These are phyloP conservation scores for Blastomyces gilchristii DNA, from an alignment of 2,329 filamentous ascomycete species.

Conservation along the genomic window DNA sequence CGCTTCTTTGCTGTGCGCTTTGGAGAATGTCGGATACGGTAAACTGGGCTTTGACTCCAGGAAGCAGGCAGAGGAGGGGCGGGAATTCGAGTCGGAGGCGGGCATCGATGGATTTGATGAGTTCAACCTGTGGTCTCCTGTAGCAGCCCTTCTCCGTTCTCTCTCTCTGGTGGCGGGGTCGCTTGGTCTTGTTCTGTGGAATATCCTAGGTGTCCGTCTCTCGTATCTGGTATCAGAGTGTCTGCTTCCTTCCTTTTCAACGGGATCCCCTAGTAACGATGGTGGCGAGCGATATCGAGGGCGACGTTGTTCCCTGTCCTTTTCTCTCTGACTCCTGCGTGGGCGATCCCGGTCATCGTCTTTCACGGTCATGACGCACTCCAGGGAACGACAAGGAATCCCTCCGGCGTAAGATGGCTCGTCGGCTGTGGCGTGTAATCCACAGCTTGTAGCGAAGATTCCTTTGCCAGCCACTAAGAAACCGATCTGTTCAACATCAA, in stretches of 20 bases:
- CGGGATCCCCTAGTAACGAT: constrained; percentile 13
- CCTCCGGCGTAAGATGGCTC: neutral
- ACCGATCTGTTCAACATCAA: neutral
- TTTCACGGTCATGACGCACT: constrained; percentile 28
- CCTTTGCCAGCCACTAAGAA: neutral
- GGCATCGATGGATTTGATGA: constrained; percentile 13
- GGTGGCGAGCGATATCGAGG: constrained; percentile 20
- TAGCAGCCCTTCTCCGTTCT: constrained; percentile 24
- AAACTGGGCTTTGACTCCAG: constrained; percentile 42
- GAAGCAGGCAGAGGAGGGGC: constrained; percentile 23
- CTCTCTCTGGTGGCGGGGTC: constrained; percentile 9
- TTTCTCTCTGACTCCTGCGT: constrained; percentile 24
- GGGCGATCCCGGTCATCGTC: constrained; percentile 23
- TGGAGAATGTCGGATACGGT: constrained; percentile 77
- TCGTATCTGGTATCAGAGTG: constrained; percentile 8
- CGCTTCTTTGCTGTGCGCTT: constrained; percentile 81
- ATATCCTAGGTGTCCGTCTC: constrained; percentile 22
- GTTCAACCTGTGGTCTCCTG: constrained; percentile 13
- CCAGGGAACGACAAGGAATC: neutral
- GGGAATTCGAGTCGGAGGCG: constrained; percentile 8
- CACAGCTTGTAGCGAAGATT: neutral
- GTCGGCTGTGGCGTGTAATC: constrained; percentile 4
- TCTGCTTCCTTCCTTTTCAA: constrained; percentile 7
- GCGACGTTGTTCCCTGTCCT: constrained; percentile 22
- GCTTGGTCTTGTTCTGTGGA: constrained; percentile 20